Conservation (phyloP, 768 basidiomycete genomes). For the Xerocomellus chrysenteron region DNA sequence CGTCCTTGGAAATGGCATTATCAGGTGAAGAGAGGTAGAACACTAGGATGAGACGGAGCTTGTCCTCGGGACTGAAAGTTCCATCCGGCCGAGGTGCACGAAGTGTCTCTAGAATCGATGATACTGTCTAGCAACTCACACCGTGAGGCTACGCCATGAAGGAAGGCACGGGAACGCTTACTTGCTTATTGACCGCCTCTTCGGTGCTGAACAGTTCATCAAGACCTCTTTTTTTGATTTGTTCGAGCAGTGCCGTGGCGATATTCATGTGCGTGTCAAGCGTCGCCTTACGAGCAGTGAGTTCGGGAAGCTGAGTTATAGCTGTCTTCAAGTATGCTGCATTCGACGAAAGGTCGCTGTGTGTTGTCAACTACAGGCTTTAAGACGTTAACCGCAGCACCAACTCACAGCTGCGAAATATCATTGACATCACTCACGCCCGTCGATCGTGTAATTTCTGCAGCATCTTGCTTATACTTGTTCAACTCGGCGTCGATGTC, state of each 20-base stretch:
- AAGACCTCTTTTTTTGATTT: slow-evolving; percentile 91
- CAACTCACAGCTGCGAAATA: slow-evolving; percentile 83
- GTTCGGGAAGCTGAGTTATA: slow-evolving; percentile 93
- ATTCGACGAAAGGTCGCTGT: slow-evolving; percentile 84
- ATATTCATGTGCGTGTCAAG: slow-evolving; percentile 99
- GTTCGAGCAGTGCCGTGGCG: slow-evolving; percentile 89
- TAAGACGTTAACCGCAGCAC: not conserved
- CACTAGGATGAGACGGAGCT: slow-evolving; percentile 91
- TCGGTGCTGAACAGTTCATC: slow-evolving; percentile 98
- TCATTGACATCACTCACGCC: slow-evolving; percentile 96
- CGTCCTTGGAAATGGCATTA: slow-evolving; percentile 80
- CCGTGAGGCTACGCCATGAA: not conserved
- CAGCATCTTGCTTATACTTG: slow-evolving; percentile 93
- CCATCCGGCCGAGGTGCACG: slow-evolving; percentile 67
- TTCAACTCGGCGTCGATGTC: slow-evolving; percentile 92
- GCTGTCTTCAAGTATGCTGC: slow-evolving; percentile 95
- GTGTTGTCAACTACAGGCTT: slow-evolving; percentile 8
- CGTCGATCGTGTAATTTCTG: slow-evolving; percentile 93
- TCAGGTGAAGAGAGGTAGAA: slow-evolving; percentile 91
- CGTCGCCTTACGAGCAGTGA: slow-evolving; percentile 94
- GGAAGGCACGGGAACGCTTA: slow-evolving; percentile 25
- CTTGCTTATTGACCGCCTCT: slow-evolving; percentile 87
- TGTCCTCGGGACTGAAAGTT: slow-evolving; percentile 72
- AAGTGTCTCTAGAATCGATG: slow-evolving; percentile 84
- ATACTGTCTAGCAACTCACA: slow-evolving; percentile 53